These are phyloP conservation scores for Phytophthora macrochlamydospora DNA, from an alignment of 352 stramenopile genomes.

Conservation along the genomic window DNA sequence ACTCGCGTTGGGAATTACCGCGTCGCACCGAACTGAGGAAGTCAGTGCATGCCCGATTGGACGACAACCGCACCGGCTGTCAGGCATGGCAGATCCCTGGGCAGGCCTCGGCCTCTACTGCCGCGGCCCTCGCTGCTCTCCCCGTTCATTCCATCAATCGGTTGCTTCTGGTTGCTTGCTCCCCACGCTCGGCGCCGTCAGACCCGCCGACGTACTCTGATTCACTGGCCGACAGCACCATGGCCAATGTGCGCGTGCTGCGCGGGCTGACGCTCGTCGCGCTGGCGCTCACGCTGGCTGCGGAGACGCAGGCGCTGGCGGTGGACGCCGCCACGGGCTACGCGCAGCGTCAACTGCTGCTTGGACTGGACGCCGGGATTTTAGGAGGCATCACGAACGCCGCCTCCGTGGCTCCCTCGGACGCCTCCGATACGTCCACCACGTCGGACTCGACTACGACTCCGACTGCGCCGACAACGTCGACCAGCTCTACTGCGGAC, in stretches of 20 bases:
- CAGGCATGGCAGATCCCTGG: too few species aligned
- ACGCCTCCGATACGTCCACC: background rate
- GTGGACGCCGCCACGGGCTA: background rate
- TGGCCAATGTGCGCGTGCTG: slow-evolving; percentile 27
- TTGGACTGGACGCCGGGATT: slow-evolving; percentile 3
- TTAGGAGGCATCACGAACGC: slow-evolving; percentile 2
- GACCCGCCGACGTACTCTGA: slow-evolving; percentile 27
- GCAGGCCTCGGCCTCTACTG: slow-evolving; percentile 11
- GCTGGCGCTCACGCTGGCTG: slow-evolving; percentile 18
- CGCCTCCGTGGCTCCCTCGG: slow-evolving; percentile 12
- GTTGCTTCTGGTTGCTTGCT: slow-evolving; percentile 20
- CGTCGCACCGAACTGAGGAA: too few species aligned
- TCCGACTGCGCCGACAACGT: background rate
- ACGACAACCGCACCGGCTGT: too few species aligned
- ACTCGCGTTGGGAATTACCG: too few species aligned
- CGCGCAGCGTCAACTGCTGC: slow-evolving; percentile 16
- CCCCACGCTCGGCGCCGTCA: slow-evolving; percentile 20
- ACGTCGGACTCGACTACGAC: background rate
- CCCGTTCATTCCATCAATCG: slow-evolving; percentile 34
- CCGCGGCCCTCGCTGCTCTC: background rate
- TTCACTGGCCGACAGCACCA: slow-evolving; percentile 19
- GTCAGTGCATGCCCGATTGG: too few species aligned
- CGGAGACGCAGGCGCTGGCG: slow-evolving; percentile 21
- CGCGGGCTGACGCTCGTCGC: slow-evolving; percentile 26
- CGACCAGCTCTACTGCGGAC: background rate